Evolutionary conservation across 2,329 filamentous ascomycete genomes (phyloP).

Genomic region (Phyllachora maydis): DNA sequence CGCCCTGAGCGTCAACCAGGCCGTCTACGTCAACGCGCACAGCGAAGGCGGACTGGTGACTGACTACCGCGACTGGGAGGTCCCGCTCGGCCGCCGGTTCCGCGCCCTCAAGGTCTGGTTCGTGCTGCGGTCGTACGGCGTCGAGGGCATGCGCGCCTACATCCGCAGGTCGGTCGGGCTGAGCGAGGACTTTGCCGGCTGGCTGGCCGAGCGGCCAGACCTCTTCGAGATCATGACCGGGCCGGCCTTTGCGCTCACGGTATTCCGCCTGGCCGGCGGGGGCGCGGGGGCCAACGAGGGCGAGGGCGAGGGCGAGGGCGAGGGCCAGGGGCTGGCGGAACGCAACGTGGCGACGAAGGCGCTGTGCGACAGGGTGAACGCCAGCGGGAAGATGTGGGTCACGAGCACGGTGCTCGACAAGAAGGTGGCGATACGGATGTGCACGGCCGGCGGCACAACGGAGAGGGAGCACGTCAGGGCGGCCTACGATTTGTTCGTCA

Average conservation of each 20-base stretch:
- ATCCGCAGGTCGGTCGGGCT: slow-evolving; percentile 47
- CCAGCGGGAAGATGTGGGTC: slow-evolving; percentile 58
- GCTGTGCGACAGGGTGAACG: slow-evolving; percentile 58
- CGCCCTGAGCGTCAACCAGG: slow-evolving; percentile 61
- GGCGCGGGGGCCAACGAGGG: slow-evolving; percentile 6
- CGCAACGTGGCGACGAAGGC: slow-evolving; percentile 50
- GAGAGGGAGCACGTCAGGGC: slow-evolving; percentile 52
- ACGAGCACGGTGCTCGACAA: slow-evolving; percentile 58
- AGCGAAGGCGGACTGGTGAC: slow-evolving; percentile 71
- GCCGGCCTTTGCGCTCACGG: slow-evolving; percentile 61
- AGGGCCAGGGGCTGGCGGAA: slow-evolving; percentile 24
- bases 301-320: no score
- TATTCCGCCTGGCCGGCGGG: slow-evolving; percentile 40
- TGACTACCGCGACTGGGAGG: slow-evolving; percentile 95
- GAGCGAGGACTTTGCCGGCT: slow-evolving; percentile 46
- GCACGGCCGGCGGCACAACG: slow-evolving; percentile 48
- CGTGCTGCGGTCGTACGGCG: slow-evolving; percentile 63
- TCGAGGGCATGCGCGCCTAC: slow-evolving; percentile 48
- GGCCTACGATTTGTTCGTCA: slow-evolving; percentile 56
- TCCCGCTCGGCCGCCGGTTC: slow-evolving; percentile 78
- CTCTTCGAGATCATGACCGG: slow-evolving; percentile 57
- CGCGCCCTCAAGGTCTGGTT: slow-evolving; percentile 89
- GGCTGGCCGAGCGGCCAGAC: slow-evolving; percentile 38
- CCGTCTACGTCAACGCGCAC: slow-evolving; percentile 43
- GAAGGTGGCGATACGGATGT: slow-evolving; percentile 61